Conservation (phyloP, 179 eudicot genomes). For the Silene coronaria region DNA sequence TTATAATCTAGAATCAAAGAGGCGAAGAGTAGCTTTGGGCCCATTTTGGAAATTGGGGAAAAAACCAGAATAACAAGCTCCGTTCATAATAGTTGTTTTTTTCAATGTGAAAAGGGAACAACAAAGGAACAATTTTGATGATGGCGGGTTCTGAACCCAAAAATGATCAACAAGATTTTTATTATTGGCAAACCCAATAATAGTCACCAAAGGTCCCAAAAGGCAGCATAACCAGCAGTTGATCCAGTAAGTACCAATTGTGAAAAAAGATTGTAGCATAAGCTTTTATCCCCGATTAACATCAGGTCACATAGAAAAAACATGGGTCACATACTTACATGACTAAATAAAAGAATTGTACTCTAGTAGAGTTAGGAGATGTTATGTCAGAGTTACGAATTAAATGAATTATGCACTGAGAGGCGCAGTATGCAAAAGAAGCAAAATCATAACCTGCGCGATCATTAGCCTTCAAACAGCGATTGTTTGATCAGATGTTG, state of each 20-base stretch:
- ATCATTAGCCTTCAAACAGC: conserved; percentile 35
- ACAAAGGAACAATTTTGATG: background rate
- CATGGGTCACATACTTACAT: conserved; percentile 2
- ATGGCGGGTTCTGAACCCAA: background rate
- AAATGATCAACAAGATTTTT: background rate
- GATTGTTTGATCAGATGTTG: conserved; percentile 51
- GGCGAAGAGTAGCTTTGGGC: no score
- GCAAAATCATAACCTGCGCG: conserved; percentile 31
- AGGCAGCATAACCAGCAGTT: conserved; percentile 52
- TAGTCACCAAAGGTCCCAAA: conserved; percentile 83
- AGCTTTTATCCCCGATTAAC: conserved; percentile 46
- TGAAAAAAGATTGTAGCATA: conserved; percentile 63
- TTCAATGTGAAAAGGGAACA: no score
- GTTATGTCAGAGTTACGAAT: background rate
- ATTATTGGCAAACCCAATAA: background rate
- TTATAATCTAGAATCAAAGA: no score
- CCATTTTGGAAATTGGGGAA: background rate
- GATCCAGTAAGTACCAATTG: conserved; percentile 66
- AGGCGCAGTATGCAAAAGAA: background rate
- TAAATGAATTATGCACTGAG: no score
- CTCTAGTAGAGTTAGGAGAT: background rate
- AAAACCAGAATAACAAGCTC: background rate
- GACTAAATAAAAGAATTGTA: background rate
- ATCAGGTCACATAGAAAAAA: conserved; percentile 10
- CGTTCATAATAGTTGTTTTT: background rate